phyloP scores from a whole-genome alignment of 805 yeast species.

The Trichomonascus vanleenenianus region DNA sequence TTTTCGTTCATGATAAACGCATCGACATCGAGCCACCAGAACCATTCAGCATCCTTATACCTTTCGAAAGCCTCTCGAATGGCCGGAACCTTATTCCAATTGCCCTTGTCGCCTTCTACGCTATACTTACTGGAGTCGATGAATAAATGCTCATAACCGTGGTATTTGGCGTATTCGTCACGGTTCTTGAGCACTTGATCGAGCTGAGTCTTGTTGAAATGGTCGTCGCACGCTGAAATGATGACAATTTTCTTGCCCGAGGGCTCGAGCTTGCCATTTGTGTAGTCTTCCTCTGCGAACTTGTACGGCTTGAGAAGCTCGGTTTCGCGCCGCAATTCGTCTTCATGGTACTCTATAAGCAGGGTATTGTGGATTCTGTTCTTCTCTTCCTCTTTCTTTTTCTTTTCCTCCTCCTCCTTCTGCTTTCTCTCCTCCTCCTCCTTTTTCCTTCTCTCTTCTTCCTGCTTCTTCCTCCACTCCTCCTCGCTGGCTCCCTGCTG shows the following conservation, averaged over 20 bases:
- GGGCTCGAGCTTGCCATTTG: not conserved
- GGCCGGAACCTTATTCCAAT: conserved; percentile 29
- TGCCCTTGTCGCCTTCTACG: conserved; percentile 6
- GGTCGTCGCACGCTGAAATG: conserved; percentile 22
- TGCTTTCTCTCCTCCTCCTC: not conserved
- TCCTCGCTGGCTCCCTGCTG: not conserved
- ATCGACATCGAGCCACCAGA: conserved; percentile 33
- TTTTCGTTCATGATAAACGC: conserved; percentile 27
- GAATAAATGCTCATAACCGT: conserved; percentile 26
- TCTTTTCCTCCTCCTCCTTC: not conserved
- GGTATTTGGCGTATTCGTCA: conserved; percentile 23
- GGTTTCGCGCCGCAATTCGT: not conserved
- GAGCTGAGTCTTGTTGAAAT: conserved; percentile 12
- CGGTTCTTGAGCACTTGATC: conserved; percentile 21
- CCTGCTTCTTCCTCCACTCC: not conserved
- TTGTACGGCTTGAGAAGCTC: not conserved
- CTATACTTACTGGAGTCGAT: conserved; percentile 20
- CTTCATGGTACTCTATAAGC: not conserved
- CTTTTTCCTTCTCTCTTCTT: not conserved
- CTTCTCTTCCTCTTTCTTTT: not conserved
- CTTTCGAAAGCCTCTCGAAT: conserved; percentile 23
- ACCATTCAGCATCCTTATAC: conserved; percentile 30
- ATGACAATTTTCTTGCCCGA: conserved; percentile 7
- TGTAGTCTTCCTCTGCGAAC: not conserved
- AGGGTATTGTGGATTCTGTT: not conserved